Evolutionary conservation across 257 asterid species (phyloP), one percentile per base, ranked within the genome.

Genomic region (Ilex asprella): DNA sequence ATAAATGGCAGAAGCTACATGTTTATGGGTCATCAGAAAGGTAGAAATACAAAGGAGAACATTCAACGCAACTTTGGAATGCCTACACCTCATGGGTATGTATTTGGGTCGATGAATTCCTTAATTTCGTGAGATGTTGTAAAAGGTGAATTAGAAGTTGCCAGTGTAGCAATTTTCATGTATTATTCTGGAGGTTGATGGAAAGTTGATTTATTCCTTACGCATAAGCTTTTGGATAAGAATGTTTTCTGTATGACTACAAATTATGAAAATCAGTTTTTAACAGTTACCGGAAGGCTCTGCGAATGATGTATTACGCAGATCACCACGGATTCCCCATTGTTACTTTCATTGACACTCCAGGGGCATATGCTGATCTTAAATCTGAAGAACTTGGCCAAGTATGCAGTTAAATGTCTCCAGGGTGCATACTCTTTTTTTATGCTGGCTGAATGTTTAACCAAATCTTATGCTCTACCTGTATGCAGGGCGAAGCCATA

Each of bases 71-170:
- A 90, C 85, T 87, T 90, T 73, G 97, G 96, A 73, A 90, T 90
- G 97, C 97, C 97, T 56, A 90, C 97, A 44, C 97, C 97, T 57
- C 97, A 90, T 71, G 97, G 97, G 97, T 90, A 83, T 65, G 78
- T 31, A 67, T 60, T 55, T 47, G 57, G 46, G 31, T 50, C 39
- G 59, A 39, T 10, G 30, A 44, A 35, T 67, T 62, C 60, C 29
- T 41, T 66, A 6, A 31, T 41, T 35, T 35, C 41, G 8, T 35
- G 41, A 35, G 41, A 35, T 35, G 41, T 2, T 35, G 5, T 3
- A 3, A 8, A 35, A 3, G 41, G 41, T 35, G 27, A 21, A 21
- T 21, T 35, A 35, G 41, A 35, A 35, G 41, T 35, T 35, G 41
- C 41, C 41, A 35, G 1, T 3, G 41, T 4, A 35, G 5, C 41